Percentiles rank a stretch among this genome's conserved stretches.
Conservation (phyloP, 441 rosid species). For the Daphne laureola region DNA sequence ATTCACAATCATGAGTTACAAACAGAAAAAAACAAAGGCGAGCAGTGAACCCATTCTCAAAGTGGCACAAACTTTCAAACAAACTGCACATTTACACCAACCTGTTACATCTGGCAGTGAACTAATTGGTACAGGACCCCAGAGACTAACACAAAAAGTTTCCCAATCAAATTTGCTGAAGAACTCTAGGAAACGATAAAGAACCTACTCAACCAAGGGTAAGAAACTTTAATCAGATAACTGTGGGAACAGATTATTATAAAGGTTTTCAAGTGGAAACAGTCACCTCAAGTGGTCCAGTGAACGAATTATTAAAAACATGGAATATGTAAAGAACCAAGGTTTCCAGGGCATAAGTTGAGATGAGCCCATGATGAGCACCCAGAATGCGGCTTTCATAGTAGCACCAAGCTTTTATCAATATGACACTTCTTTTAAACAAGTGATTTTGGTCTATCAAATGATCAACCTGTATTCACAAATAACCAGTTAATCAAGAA, state of each 20-base stretch:
- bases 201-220: constrained; percentile 8
- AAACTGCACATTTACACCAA: not conserved
- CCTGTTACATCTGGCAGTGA: constrained; percentile 15
- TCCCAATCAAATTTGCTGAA: constrained; percentile 20
- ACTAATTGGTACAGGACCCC: constrained; percentile 18
- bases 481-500: constrained; percentile 2
- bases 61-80: not conserved
- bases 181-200: constrained; percentile 20
- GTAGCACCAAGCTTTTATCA: constrained; percentile 25
- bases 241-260: not conserved
- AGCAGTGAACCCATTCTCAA: not conserved
- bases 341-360: constrained; percentile 23
- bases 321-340: constrained; percentile 22
- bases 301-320: constrained; percentile 16
- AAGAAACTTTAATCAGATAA: not conserved
- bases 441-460: constrained; percentile 13
- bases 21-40: not conserved
- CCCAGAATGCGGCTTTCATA: constrained; percentile 19
- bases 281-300: constrained; percentile 24
- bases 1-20: not conserved
- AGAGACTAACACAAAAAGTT: constrained; percentile 17
- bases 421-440: constrained; percentile 20
- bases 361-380: constrained; percentile 19
- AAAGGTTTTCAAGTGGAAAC: not conserved
- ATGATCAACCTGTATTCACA: constrained; percentile 12